Percentiles rank a stretch among this genome's conserved stretches.
phyloP scores from a whole-genome alignment of 352 stramenopile genomes.

The Phytophthora tentaculata region DNA sequence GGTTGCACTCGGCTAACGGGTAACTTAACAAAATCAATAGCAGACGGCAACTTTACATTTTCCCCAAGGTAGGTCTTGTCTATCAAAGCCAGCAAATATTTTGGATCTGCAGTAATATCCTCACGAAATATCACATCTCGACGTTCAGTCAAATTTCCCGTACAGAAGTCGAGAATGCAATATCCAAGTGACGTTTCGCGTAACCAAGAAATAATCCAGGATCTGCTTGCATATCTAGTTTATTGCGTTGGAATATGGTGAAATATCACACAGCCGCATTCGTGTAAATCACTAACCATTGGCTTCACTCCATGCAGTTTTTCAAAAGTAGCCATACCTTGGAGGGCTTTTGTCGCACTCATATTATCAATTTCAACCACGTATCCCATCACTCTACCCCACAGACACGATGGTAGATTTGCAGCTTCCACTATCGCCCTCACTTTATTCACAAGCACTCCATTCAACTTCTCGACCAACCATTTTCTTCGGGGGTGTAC shows the following conservation, averaged over 20 bases:
- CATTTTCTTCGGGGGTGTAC: too few species aligned
- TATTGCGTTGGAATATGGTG: slow-evolving; percentile 8
- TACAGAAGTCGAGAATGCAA: not conserved
- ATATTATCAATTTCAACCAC: too few species aligned
- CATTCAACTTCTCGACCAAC: too few species aligned
- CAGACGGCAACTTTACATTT: not conserved
- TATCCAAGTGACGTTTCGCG: not conserved
- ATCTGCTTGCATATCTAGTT: not conserved
- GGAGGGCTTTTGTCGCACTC: too few species aligned
- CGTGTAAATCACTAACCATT: too few species aligned
- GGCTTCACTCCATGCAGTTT: too few species aligned
- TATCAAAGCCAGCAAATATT: not conserved
- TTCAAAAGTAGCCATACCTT: too few species aligned
- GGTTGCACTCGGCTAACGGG: not conserved
- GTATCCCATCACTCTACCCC: too few species aligned
- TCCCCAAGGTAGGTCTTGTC: not conserved
- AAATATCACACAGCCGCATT: too few species aligned
- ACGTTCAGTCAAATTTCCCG: not conserved
- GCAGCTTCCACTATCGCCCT: too few species aligned
- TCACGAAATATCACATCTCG: not conserved
- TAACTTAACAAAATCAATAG: not conserved
- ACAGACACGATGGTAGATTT: too few species aligned
- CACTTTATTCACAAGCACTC: too few species aligned
- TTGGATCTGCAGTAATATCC: not conserved
- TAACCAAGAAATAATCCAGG: not conserved